These are phyloP conservation scores for Rhizophagus prolifer DNA, from an alignment of 192 early-diverging fungal species.

Conservation along the genomic window DNA sequence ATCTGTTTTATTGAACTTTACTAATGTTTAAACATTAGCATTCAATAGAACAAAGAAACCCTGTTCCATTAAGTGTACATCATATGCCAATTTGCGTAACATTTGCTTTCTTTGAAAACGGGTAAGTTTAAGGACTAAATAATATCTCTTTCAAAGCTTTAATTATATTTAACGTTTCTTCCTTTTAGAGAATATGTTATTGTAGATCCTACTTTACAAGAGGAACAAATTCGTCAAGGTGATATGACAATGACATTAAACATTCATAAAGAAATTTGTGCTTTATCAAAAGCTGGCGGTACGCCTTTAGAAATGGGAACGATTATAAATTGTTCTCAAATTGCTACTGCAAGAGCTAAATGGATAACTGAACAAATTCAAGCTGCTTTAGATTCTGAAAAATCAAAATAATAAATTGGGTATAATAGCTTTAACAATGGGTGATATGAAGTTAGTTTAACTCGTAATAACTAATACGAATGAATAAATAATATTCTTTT, in stretches of 20 bases:
- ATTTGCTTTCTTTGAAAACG: constrained; percentile 85
- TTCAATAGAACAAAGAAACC: constrained; percentile 79
- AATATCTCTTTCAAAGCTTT: background rate
- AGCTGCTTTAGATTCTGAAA: constrained; percentile 58
- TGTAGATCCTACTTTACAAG: constrained; percentile 82
- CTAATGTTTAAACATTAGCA: constrained; percentile 56
- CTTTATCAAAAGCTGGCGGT: constrained; percentile 89
- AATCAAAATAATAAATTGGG: constrained; percentile 34
- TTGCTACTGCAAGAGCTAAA: constrained; percentile 71
- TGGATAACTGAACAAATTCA: constrained; percentile 81
- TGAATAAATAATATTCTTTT: no score
- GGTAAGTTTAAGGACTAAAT: background rate
- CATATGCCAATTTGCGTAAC: constrained; percentile 93
- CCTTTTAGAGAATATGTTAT: constrained; percentile 53
- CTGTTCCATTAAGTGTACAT: constrained; percentile 92
- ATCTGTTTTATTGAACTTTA: background rate
- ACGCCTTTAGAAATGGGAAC: constrained; percentile 70
- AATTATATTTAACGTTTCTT: background rate
- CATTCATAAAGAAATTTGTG: constrained; percentile 88
- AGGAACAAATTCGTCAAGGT: constrained; percentile 83
- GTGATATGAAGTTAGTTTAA: no score
- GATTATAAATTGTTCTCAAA: constrained; percentile 78
- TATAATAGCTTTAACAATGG: no score
- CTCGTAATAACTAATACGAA: no score
- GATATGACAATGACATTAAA: constrained; percentile 90